Evolutionary conservation across 768 basidiomycete species (phyloP).

Genomic region (Lactarius vividus): DNA sequence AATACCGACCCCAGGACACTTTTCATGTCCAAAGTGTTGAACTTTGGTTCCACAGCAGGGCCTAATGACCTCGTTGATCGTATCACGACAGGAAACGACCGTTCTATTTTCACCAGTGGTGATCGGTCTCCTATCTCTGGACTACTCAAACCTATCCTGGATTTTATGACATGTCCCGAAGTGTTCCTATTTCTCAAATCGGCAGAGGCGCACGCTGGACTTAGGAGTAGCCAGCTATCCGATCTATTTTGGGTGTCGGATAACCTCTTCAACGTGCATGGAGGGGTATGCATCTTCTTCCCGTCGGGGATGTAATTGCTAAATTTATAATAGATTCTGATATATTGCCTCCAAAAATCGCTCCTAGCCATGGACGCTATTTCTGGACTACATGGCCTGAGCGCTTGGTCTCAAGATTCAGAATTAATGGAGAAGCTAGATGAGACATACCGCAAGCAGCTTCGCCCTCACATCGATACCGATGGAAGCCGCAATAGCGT

Average conservation of each 20-base stretch:
- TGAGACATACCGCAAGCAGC: neutral
- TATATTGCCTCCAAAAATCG: slow-evolving; percentile 10
- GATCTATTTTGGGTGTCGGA: slow-evolving; percentile 17
- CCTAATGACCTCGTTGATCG: neutral
- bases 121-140: neutral
- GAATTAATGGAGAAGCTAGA: slow-evolving; percentile 11
- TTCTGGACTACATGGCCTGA: neutral
- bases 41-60: neutral
- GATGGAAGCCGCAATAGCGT: neutral
- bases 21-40: neutral
- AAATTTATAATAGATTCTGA: slow-evolving; percentile 4
- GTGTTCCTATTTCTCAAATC: slow-evolving; percentile 8
- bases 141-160: slow-evolving; percentile 1
- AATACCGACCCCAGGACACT: neutral
- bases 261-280: slow-evolving; percentile 20
- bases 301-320: neutral
- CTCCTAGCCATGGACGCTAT: slow-evolving; percentile 4
- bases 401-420: neutral
- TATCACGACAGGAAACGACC: neutral
- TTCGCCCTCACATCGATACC: neutral
- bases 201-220: slow-evolving; percentile 1
- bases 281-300: slow-evolving; percentile 7
- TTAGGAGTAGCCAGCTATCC: slow-evolving; percentile 12
- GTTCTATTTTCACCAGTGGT: neutral
- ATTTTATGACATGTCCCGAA: slow-evolving; percentile 4